Evolutionary conservation across 768 basidiomycete species (phyloP), one percentile per base, ranked within the genome.

Genomic region (Boletus tomentosulus): DNA sequence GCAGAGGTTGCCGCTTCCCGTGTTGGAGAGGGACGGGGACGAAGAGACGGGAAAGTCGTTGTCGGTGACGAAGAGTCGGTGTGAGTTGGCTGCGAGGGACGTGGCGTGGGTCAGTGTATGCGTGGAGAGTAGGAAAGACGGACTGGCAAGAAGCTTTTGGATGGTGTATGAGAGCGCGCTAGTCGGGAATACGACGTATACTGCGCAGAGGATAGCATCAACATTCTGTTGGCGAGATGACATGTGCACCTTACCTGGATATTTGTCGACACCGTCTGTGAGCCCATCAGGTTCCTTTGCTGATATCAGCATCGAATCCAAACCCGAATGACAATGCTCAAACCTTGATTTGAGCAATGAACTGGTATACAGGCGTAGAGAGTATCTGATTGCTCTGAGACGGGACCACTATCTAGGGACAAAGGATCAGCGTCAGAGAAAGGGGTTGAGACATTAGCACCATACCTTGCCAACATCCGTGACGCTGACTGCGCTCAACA

Each of bases 71-170:
- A 92, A 92, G 11, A 92, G 76, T 28, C 90, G 81, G 63, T 91
- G 89, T 0, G 90, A 76, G 65, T 85, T 87, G 34, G 90, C 90
- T 92, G 57, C 11, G 11, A 19, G n/a, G 16, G 35, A 28, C 8
- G 16, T n/a, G 28, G n/a, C 8, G 44, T 35, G 30, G 41, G 57
- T 46, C 51, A 57, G 50, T 48, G 10, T 50, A 27, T 51, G 43
- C 51, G 46, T 37, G n/a, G 12, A 28, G 27, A 45, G 27, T 2
- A 33, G 31, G 19, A 3, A 3, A 31, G 24, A 77, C 87, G 58
- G 63, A 92, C 89, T 92, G 3, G 90, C 89, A 24, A 92, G 78
- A 9, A 92, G 74, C 66, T 92, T 92, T 69, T 91, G 81, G 51
- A 90, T 83, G 1, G 87, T 83, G 67, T 84, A 89, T 12, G 77